Conservation (phyloP, 83 land plant genomes). For the Diphasiastrum complanatum region DNA sequence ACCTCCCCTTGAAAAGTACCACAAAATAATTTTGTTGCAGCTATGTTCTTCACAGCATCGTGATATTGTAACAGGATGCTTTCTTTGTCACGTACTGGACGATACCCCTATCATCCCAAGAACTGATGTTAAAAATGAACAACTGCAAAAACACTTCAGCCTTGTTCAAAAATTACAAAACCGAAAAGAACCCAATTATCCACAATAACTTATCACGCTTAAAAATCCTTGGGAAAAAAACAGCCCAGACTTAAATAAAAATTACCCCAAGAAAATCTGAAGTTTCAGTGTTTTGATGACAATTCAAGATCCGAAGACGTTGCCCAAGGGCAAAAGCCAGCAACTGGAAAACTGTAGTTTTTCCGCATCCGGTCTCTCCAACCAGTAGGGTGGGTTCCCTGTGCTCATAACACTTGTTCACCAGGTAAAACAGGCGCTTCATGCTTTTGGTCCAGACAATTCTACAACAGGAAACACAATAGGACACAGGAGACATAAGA, state of each 20-base stretch:
- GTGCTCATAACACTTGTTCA: conserved; percentile 65
- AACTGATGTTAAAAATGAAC: no score
- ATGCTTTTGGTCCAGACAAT: conserved; percentile 80
- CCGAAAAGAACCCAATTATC: no score
- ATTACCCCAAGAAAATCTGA: conserved; percentile 91
- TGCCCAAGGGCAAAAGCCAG: conserved; percentile 43
- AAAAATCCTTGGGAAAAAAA: background rate
- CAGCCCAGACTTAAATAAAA: background rate
- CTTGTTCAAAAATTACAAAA: no score
- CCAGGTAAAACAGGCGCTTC: conserved; percentile 67
- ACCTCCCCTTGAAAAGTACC: conserved; percentile 20
- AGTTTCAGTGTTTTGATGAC: conserved; percentile 93
- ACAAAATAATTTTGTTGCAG: conserved; percentile 20
- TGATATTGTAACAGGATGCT: conserved; percentile 42
- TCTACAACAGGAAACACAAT: conserved; percentile 23
- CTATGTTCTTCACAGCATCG: conserved; percentile 25
- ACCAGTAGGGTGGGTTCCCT: conserved; percentile 91
- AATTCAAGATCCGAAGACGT: conserved; percentile 72
- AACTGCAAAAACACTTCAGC: no score
- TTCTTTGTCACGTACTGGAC: conserved; percentile 77
- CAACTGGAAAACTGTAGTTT: conserved; percentile 88
- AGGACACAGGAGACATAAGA: background rate
- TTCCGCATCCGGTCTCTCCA: conserved; percentile 98
- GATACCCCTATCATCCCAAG: conserved; percentile 68
- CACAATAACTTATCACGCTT: no score